Conservation (phyloP, 2,329 filamentous ascomycete genomes). For the Fusarium nurragi region DNA sequence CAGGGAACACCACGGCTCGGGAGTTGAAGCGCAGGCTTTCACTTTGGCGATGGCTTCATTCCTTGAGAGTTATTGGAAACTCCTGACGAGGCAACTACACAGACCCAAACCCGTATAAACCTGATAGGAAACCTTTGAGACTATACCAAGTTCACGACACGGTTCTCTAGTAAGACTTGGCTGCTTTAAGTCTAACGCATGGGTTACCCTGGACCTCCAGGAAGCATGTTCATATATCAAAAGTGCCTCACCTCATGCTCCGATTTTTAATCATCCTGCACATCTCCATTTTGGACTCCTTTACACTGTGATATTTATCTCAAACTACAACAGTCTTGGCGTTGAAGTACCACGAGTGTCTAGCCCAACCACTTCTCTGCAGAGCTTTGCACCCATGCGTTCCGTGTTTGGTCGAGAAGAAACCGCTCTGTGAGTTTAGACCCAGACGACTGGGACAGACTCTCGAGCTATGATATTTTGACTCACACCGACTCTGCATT, state of each 20-base stretch:
- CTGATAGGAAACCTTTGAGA: background rate
- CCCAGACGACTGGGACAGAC: background rate
- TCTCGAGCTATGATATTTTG: background rate
- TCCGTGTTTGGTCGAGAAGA: slow-evolving; percentile 1
- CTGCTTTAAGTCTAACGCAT: background rate
- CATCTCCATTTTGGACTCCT: background rate
- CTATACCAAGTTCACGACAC: background rate
- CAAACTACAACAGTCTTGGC: slow-evolving; percentile 4
- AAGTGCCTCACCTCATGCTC: background rate
- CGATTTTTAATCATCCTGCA: background rate
- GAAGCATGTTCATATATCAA: background rate
- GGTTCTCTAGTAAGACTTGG: background rate
- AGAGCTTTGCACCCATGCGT: slow-evolving; percentile 1
- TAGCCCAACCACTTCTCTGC: too few species aligned
- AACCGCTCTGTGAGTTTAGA: background rate
- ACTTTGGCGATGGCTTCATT: slow-evolving; percentile 36
- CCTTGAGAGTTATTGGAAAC: too few species aligned
- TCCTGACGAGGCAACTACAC: background rate
- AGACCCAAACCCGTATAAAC: background rate
- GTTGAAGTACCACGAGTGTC: background rate
- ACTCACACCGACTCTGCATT: background rate
- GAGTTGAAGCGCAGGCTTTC: slow-evolving; percentile 3
- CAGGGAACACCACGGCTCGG: slow-evolving; percentile 36
- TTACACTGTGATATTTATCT: background rate
- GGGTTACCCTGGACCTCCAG: background rate